Percentiles rank a stretch among this genome's conserved stretches.
These are phyloP conservation scores for Spiraea crenata DNA, from an alignment of 331 rosid genomes.

Conservation along the genomic window DNA sequence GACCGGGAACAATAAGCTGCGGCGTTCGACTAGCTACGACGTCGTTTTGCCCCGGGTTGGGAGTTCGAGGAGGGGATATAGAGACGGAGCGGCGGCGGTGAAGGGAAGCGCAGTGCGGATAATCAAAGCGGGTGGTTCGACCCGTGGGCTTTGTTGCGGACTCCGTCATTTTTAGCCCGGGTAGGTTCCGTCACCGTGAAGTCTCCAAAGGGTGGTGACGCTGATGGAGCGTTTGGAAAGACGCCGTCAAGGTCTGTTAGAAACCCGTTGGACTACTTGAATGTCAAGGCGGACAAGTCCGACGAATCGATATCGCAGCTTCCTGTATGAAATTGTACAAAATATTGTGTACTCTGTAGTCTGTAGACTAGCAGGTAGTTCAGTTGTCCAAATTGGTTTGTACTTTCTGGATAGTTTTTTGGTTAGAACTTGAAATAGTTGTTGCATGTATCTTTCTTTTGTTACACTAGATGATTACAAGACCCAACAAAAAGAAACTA, in stretches of 20 bases:
- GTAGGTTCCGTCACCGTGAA: slow-evolving; percentile 16
- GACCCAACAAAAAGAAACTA: too few relatives aligned
- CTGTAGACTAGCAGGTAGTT: too few relatives aligned
- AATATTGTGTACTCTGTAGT: too few relatives aligned
- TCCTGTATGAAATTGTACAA: slow-evolving; percentile 2
- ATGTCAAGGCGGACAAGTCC: background rate
- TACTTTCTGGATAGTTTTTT: too few relatives aligned
- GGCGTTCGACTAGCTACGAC: slow-evolving; percentile 46
- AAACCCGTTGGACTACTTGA: slow-evolving; percentile 6
- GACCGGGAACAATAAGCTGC: slow-evolving; percentile 30
- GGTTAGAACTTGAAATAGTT: too few relatives aligned
- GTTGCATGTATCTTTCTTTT: too few relatives aligned
- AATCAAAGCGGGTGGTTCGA: slow-evolving; percentile 20
- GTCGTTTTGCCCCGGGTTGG: slow-evolving; percentile 22
- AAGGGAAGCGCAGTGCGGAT: slow-evolving; percentile 12
- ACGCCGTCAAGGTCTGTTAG: slow-evolving; percentile 1
- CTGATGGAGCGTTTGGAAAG: background rate
- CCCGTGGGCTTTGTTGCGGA: slow-evolving; percentile 9
- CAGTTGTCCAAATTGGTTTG: too few relatives aligned
- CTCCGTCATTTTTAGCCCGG: slow-evolving; percentile 26
- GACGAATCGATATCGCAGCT: slow-evolving; percentile 1
- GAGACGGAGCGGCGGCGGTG: slow-evolving; percentile 19
- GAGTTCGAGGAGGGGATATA: slow-evolving; percentile 38
- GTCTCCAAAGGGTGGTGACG: slow-evolving; percentile 14
- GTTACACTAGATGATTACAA: too few relatives aligned